Evolutionary conservation across 495 filamentous ascomycete genomes (phyloP), one percentile per base, ranked within the genome.

Genomic region (Trichoderma gamsii): DNA sequence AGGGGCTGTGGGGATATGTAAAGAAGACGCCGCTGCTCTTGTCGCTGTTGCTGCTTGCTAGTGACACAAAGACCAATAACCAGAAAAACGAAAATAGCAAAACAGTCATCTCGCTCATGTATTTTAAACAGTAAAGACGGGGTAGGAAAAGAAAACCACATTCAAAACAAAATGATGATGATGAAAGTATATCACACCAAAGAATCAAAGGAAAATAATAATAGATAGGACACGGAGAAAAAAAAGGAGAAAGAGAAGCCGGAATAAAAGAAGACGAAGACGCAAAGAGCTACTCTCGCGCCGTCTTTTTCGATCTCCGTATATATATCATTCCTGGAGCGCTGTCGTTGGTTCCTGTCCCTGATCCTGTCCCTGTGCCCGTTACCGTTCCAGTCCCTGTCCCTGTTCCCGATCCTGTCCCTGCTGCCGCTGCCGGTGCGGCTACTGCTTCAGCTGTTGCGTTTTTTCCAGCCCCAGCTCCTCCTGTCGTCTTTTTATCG

Each of bases 261-360:
- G 11, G 4, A 61, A 32, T 23, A 29, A 61, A 61, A 35, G 35
- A 18, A 61, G 16, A 35, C 2, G 21, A 25, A 27, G 51, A 16
- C 13, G n/a, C 7, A 21, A 32, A 61, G 27, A 61, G 56, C 23
- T 32, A 29, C 35, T 29, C 56, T 12, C 56, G 56, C 0, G 56
- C 23, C 35, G 27, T 3, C 56, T 61, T 61, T 32, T 61, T 61
- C 27, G 56, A 23, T 32, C 56, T 61, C n/a, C 56, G 16, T 61
- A 61, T 61, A 18, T 61, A 61, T 29, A 61, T 61, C 56, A 32
- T 61, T 61, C 11, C 56, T 23, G 29, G 56, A 29, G 56, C 35
- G 13, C 56, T 25, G 56, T 61, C 56, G 27, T 29, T 61, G 16
- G 56, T 29, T 61, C 56, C 56, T 32, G 56, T 61, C 12, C 56